phyloP scores from a whole-genome alignment of 108 stramenopile species.

The Aurantiochytrium sp. region DNA sequence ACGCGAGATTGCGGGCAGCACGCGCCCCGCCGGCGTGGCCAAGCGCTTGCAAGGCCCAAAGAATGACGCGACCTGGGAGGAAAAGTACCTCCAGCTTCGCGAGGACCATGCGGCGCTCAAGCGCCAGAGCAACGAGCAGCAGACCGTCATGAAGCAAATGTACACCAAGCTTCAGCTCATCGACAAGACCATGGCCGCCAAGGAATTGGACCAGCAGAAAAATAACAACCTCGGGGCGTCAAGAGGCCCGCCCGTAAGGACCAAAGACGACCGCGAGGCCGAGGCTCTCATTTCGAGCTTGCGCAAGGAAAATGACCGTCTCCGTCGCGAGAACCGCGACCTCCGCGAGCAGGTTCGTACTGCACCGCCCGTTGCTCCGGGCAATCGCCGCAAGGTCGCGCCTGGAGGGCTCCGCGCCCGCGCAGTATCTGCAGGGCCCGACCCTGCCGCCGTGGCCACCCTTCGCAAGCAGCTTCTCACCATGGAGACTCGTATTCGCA shows the following conservation, averaged over 20 bases:
- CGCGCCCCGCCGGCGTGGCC: too few species aligned
- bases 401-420: background rate
- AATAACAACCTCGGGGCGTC: background rate
- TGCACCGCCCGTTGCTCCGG: background rate
- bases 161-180: background rate
- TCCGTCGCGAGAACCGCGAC: background rate
- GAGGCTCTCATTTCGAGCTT: background rate
- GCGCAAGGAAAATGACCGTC: constrained; percentile 26
- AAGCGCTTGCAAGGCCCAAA: background rate
- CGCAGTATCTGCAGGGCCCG: background rate
- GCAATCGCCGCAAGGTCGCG: background rate
- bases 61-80: constrained; percentile 38
- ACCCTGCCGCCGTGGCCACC: constrained; percentile 24
- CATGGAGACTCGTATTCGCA: constrained; percentile 15
- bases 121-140: constrained; percentile 47
- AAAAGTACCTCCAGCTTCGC: constrained; percentile 39
- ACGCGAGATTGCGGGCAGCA: too few species aligned
- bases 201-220: constrained; percentile 12
- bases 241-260: background rate
- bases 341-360: background rate
- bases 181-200: background rate
- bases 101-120: constrained; percentile 45
- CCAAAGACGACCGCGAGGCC: constrained; percentile 39
- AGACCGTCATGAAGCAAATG: constrained; percentile 32
- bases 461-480: constrained; percentile 40